Evolutionary conservation across 2,329 filamentous ascomycete genomes (phyloP), one percentile per base, ranked within the genome.

Genomic region (Alternaria panax): DNA sequence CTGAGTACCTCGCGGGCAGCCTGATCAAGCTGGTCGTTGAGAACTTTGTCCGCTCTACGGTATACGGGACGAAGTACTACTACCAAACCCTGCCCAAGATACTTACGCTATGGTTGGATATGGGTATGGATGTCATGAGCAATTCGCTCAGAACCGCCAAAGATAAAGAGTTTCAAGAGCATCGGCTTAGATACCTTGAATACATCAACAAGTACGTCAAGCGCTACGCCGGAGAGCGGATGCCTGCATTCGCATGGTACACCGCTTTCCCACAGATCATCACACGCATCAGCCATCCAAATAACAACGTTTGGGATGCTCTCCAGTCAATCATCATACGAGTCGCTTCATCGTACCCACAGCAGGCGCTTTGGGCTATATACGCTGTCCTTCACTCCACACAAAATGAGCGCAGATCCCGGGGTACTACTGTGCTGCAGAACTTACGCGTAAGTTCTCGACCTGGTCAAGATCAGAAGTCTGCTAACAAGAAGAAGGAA

Each of bases 41-140:
- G 71, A 97, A 96, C 74, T 97, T 96, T 72, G 83, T 97, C 43
- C 88, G 94, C 27, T 96, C 93, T 3, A 85, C 97, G 43, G 88
- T 89, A 27, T 94, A 90, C 67, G 95, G 95, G 30, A 95, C 92
- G 46, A 99, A 98, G 79, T 97, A 98, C 77, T 87, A 97, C 42
- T 96, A 97, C 71, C 93, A 98, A 77, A 97, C 93, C 0, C 82
- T 99, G 32, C 96, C 95, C 0, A 91, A 96, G 62, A 85, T 97
- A 45, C 80, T 99, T 40, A 99, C 95, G 0, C 83, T 99, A 2
- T 99, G 96, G 94, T 83, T 99, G 36, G 94, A 97, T 70, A 86
- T 99, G 62, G 94, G 92, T 6, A 89, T 90, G 36, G 88, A 91
- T 60, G 83, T 92, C 34, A 86, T 71, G 47, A 71, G 70, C 27